Evolutionary conservation across 2,329 filamentous ascomycete genomes (phyloP).

Genomic region (Calonectria hawksworthii): DNA sequence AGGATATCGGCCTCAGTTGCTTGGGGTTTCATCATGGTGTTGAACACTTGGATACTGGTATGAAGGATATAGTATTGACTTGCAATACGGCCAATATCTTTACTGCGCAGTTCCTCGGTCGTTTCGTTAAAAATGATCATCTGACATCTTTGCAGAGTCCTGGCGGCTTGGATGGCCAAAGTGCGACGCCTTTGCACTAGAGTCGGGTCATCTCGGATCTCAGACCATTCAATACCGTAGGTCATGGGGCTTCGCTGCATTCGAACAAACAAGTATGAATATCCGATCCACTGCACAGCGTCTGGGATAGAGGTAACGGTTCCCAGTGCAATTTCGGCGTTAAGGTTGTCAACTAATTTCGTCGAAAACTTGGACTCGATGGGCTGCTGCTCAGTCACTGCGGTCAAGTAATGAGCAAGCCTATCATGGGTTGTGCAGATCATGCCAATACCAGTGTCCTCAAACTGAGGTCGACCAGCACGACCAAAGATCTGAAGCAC

Average conservation of each 20-base stretch:
- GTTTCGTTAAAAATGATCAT: conserved; percentile 99
- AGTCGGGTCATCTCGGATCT: conserved; percentile 88
- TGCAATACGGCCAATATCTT: conserved; percentile 95
- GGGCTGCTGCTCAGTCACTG: conserved; percentile 94
- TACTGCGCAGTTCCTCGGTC: conserved; percentile 92
- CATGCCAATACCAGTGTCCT: conserved; percentile 97
- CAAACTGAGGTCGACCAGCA: conserved; percentile 96
- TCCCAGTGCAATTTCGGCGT: conserved; percentile 92
- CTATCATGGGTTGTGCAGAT: conserved; percentile 98
- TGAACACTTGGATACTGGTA: conserved; percentile 95
- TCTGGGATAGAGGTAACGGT: conserved; percentile 96
- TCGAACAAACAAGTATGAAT: conserved; percentile 96
- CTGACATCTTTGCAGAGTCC: conserved; percentile 89
- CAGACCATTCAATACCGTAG: conserved; percentile 96
- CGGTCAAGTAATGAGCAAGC: conserved; percentile 88
- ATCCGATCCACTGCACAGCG: conserved; percentile 96
- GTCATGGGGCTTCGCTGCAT: conserved; percentile 93
- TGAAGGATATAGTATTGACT: conserved; percentile 98
- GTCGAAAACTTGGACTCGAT: conserved; percentile 98
- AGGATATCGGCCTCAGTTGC: conserved; percentile 93
- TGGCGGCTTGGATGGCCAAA: conserved; percentile 89
- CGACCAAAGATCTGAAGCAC: conserved; percentile 98
- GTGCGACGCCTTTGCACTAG: conserved; percentile 89
- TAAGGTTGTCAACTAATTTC: conserved; percentile 95
- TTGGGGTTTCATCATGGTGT: conserved; percentile 89